Evolutionary conservation across 2,329 filamentous ascomycete species (phyloP).

Genomic region (Celoporthe dispersa): DNA sequence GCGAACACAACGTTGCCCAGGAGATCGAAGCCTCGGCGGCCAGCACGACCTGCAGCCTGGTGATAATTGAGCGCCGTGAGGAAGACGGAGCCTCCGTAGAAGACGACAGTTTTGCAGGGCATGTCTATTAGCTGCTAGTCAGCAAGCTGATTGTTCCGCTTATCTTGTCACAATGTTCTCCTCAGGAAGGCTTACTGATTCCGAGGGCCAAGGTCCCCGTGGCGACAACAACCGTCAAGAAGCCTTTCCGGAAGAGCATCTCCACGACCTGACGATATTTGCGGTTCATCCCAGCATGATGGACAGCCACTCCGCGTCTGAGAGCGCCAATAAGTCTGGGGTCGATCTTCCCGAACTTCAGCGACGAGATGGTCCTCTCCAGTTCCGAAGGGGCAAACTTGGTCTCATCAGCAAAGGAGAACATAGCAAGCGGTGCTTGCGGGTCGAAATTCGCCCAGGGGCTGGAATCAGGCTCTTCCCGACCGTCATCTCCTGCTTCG

Average conservation of each 20-base stretch:
- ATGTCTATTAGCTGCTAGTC: constrained; percentile 51
- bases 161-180: background rate
- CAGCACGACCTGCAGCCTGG: constrained; percentile 77
- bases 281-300: constrained; percentile 81
- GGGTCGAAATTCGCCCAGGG: constrained; percentile 70
- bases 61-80: constrained; percentile 77
- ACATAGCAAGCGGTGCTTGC: constrained; percentile 63
- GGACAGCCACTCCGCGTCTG: constrained; percentile 71
- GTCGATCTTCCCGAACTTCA: constrained; percentile 55
- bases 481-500: constrained; percentile 46
- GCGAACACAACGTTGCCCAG: constrained; percentile 83
- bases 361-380: constrained; percentile 53
- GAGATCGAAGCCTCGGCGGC: constrained; percentile 79
- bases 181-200: constrained; percentile 53
- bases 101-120: constrained; percentile 82
- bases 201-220: constrained; percentile 78
- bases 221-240: constrained; percentile 71
- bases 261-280: constrained; percentile 76
- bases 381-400: constrained; percentile 64
- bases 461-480: constrained; percentile 60
- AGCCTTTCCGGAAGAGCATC: constrained; percentile 75
- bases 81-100: constrained; percentile 73
- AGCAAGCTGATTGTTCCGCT: background rate
- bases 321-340: constrained; percentile 64
- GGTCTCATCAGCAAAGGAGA: constrained; percentile 68